Base-by-base conservation (phyloP, 2,329 filamentous ascomycete genomes). In the Penicillium sp. region DNA sequence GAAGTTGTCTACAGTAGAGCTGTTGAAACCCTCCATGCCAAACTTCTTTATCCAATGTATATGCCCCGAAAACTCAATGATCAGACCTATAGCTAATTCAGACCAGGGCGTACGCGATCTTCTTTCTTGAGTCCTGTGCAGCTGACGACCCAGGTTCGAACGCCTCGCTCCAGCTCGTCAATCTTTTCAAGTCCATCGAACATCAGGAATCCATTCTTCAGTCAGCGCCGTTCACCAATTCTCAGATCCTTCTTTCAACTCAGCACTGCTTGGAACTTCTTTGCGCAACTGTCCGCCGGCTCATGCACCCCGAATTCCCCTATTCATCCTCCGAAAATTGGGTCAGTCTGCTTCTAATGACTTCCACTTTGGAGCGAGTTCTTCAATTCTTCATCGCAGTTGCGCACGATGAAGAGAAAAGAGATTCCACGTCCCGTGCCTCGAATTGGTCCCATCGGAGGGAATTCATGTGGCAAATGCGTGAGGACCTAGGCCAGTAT, bases 391-490 rank as follows among this genome's bases (percentile, higher is more conserved):
- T 70, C 47, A 11, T 52, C 11, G 62, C 65, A 7, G 55, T 64
- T 2, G 55, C 66, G 1, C 54, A 61, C 8, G 67, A 69, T 44
- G 54, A 62, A 26, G 46, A 55, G 26, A 55, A n/a, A 29, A 52
- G 54, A 21, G 26, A 52, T 13, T 43, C 42, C 1, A 31, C 35
- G 6, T 35, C 37, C 10, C 58, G 58, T 26, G 14, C 43, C 19
- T 63, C 55, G 3, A 57, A 53, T 16, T 69, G 67, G 67, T 64
- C 64, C 9, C 60, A 57, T 51, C 62, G 60, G 7, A 63, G 61
- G 27, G 63, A 70, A 21, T 70, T 69, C 29, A 29, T 70, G 50
- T 65, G 62, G 65, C 57, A 56, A 11, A 70, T 70, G 68, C 65
- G 66, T 13, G 44, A 54, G 4, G 67, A 69, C 43, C 49, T 65